Conservation (phyloP, 148 eudicot genomes). For the Vaccinium corymbosum region DNA sequence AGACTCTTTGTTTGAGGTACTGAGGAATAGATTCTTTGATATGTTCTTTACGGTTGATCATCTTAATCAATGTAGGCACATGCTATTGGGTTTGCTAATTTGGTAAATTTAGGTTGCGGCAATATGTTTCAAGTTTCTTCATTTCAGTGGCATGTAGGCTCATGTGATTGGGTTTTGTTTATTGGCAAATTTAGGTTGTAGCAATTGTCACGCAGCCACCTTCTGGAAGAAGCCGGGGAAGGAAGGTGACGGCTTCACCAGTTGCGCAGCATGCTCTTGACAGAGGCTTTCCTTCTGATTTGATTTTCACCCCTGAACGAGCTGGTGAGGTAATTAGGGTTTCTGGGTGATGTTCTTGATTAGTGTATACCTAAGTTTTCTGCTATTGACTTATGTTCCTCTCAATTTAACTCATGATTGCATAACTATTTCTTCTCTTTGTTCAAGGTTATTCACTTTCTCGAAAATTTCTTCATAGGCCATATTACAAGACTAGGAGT, state of each 20-base stretch:
- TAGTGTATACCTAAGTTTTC: not conserved
- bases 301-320: constrained; percentile 75
- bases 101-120: not conserved
- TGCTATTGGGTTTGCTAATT: not conserved
- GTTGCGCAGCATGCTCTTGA: constrained; percentile 90
- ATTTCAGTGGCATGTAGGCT: not conserved
- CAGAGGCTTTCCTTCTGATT: constrained; percentile 74
- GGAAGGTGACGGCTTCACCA: constrained; percentile 78
- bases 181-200: constrained; percentile 51
- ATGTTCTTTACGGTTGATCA: not conserved
- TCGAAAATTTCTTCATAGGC: not conserved
- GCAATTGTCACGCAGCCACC: constrained; percentile 95
- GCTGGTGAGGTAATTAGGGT: constrained; percentile 66
- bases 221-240: constrained; percentile 68
- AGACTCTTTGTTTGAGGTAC: constrained; percentile 68
- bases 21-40: not conserved
- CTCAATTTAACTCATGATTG: not conserved
- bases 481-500: not conserved
- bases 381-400: not conserved
- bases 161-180: not conserved
- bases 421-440: not conserved
- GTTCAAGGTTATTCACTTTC: not conserved
- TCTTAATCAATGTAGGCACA: not conserved
- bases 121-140: not conserved
- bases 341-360: not conserved